A percentile compares a stretch with the other conserved stretches of the same genome.
These are phyloP conservation scores for Staphylotrichum longicolle DNA, from an alignment of 495 filamentous ascomycete genomes.

Conservation along the genomic window DNA sequence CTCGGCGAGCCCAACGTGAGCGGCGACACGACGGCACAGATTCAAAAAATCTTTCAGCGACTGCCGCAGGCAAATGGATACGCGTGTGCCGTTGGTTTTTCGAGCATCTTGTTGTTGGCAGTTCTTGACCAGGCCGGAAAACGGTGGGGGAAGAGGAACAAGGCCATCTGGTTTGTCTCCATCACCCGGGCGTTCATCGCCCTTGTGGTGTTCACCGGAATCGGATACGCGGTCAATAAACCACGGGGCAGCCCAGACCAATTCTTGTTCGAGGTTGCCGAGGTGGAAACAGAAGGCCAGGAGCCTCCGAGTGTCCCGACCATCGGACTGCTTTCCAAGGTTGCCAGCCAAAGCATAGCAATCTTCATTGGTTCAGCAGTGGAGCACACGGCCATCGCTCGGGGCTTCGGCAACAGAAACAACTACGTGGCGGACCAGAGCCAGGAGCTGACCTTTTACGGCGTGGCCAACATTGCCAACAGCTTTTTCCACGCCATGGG, in stretches of 20 bases:
- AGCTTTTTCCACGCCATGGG: too few species aligned
- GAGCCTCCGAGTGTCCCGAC: too few species aligned
- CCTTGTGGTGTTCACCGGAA: constrained; percentile 18
- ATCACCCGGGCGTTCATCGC: constrained; percentile 48
- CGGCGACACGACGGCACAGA: constrained; percentile 41
- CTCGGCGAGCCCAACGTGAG: constrained; percentile 44
- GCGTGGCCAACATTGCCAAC: too few species aligned
- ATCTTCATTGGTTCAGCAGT: constrained; percentile 47
- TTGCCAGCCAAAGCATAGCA: constrained; percentile 41
- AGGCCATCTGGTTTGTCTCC: constrained; percentile 42
- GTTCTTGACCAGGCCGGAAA: constrained; percentile 46
- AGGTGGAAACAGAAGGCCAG: too few species aligned
- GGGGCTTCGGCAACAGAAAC: constrained; percentile 48
- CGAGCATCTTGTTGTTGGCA: constrained; percentile 43
- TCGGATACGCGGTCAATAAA: too few species aligned
- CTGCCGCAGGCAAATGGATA: constrained; percentile 43
- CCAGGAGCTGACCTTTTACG: constrained; percentile 21
- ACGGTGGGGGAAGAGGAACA: constrained; percentile 47
- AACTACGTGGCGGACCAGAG: constrained; percentile 49
- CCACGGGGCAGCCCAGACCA: too few species aligned
- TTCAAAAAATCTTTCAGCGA: constrained; percentile 44
- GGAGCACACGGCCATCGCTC: constrained; percentile 51
- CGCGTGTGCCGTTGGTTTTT: constrained; percentile 48
- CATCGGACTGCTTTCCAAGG: constrained; percentile 31
- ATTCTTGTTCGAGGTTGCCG: too few species aligned